A percentile compares a stretch with the other conserved stretches of the same genome.
Conservation (phyloP, 2,329 filamentous ascomycete genomes). For the Mollisia scopiformis region DNA sequence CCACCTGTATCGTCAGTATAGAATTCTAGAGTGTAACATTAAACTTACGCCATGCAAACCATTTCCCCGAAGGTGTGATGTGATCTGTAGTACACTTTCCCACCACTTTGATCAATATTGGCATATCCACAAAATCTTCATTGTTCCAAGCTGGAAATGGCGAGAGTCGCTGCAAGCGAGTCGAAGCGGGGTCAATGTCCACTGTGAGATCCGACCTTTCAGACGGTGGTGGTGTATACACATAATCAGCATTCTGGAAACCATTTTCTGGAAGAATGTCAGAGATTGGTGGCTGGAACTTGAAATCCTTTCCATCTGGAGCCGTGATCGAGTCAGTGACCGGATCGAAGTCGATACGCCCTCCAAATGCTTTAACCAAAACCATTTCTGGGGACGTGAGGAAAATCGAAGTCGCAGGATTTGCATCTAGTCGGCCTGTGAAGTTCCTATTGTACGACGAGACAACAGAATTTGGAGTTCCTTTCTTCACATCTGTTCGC, state of each 20-base stretch:
- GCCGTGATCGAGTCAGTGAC: constrained; percentile 23
- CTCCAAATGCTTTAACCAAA: constrained; percentile 45
- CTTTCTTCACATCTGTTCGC: constrained; percentile 35
- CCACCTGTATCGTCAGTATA: too few relatives aligned
- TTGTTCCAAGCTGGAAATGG: constrained; percentile 35
- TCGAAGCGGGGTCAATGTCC: constrained; percentile 32
- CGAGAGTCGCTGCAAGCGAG: constrained; percentile 36
- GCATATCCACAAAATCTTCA: not conserved
- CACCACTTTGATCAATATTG: constrained; percentile 39
- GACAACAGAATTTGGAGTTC: constrained; percentile 32
- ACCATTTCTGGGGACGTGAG: constrained; percentile 51
- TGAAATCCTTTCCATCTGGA: constrained; percentile 22
- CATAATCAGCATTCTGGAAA: constrained; percentile 31
- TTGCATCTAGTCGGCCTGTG: constrained; percentile 38
- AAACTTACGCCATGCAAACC: constrained; percentile 45
- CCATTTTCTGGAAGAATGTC: constrained; percentile 30
- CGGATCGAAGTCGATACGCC: constrained; percentile 39
- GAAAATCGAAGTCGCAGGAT: constrained; percentile 50
- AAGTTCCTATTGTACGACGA: constrained; percentile 22
- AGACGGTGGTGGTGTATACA: constrained; percentile 34
- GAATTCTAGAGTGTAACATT: too few relatives aligned
- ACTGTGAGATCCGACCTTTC: constrained; percentile 30
- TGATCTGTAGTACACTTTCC: constrained; percentile 45
- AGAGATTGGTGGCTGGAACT: constrained; percentile 33
- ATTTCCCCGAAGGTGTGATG: constrained; percentile 42